Conservation (phyloP, 2,329 filamentous ascomycete genomes). For the Mariannaea sp. region DNA sequence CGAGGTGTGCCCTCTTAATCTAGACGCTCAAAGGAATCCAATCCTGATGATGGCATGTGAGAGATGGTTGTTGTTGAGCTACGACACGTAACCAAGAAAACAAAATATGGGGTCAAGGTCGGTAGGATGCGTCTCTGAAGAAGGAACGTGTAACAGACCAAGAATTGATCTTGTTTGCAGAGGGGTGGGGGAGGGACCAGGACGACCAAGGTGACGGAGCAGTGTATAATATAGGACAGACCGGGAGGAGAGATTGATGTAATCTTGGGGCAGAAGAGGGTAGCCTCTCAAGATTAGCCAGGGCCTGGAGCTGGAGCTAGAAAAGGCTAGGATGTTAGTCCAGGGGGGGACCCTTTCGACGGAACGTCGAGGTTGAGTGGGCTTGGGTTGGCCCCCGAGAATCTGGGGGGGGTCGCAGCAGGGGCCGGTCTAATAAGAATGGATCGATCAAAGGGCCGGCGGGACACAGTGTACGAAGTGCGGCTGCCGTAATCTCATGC, state of each 20-base stretch:
- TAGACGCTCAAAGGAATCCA: slow-evolving; percentile 28
- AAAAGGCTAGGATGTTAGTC: slow-evolving; percentile 35
- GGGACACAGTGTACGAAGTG: slow-evolving; percentile 29
- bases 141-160: slow-evolving; percentile 4
- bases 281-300: slow-evolving; percentile 38
- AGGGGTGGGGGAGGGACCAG: slow-evolving; percentile 15
- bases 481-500: slow-evolving; percentile 34
- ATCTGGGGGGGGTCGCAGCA: slow-evolving; percentile 35
- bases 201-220: slow-evolving; percentile 28
- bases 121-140: neutral
- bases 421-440: slow-evolving; percentile 31
- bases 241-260: slow-evolving; percentile 39
- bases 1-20: slow-evolving; percentile 39
- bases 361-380: slow-evolving; percentile 30
- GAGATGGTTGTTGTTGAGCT: slow-evolving; percentile 9
- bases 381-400: slow-evolving; percentile 36
- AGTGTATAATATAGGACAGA: slow-evolving; percentile 35
- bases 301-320: slow-evolving; percentile 35
- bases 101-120: neutral
- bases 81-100: neutral
- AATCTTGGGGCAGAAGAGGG: slow-evolving; percentile 38
- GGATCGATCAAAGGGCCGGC: slow-evolving; percentile 32
- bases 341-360: slow-evolving; percentile 36
- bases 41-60: slow-evolving; percentile 21
- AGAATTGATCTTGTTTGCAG: slow-evolving; percentile 16